Percentiles rank a stretch among this genome's conserved stretches.
These are phyloP conservation scores for Trichosporon faecale DNA, from an alignment of 1,284 basidiomycete genomes.

Conservation along the genomic window DNA sequence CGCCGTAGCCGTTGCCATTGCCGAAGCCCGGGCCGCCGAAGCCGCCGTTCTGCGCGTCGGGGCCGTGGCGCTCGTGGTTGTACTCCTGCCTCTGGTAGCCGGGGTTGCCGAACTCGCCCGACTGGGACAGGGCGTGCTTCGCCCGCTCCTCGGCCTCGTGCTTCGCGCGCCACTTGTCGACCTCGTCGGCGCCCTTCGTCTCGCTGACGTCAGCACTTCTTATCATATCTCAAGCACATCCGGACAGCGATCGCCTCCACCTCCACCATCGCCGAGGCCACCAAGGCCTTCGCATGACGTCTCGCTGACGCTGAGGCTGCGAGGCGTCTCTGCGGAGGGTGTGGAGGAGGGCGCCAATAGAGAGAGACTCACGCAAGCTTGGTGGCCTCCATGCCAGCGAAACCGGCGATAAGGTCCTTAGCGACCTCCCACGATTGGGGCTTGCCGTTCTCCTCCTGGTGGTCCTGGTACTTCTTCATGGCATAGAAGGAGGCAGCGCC, in stretches of 20 bases:
- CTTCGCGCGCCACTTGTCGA: slow-evolving; percentile 29
- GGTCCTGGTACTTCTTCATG: slow-evolving; percentile 36
- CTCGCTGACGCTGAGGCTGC: not conserved
- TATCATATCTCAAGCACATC: not conserved
- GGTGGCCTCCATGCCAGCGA: slow-evolving; percentile 39
- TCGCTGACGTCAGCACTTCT: slow-evolving; percentile 18
- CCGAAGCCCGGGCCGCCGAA: not conserved
- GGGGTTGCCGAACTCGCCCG: slow-evolving; percentile 21
- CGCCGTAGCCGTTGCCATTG: not conserved
- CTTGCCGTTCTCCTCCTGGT: slow-evolving; percentile 32
- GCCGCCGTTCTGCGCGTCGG: slow-evolving; percentile 6
- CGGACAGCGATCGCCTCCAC: not conserved
- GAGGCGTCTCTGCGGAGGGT: not conserved
- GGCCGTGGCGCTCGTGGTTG: slow-evolving; percentile 17
- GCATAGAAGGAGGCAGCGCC: slow-evolving; percentile 36
- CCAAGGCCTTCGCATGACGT: not conserved
- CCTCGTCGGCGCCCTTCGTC: slow-evolving; percentile 31
- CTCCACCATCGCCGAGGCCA: not conserved
- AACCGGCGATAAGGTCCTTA: slow-evolving; percentile 37
- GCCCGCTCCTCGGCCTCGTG: slow-evolving; percentile 29
- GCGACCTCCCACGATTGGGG: slow-evolving; percentile 28
- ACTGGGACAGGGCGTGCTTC: slow-evolving; percentile 27
- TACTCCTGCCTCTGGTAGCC: slow-evolving; percentile 22
- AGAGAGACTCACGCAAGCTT: slow-evolving; percentile 31
- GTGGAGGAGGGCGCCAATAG: not conserved